Evolutionary conservation across 192 early-diverging fungal species (phyloP).

Genomic region (Mycoemilia scoparia): DNA sequence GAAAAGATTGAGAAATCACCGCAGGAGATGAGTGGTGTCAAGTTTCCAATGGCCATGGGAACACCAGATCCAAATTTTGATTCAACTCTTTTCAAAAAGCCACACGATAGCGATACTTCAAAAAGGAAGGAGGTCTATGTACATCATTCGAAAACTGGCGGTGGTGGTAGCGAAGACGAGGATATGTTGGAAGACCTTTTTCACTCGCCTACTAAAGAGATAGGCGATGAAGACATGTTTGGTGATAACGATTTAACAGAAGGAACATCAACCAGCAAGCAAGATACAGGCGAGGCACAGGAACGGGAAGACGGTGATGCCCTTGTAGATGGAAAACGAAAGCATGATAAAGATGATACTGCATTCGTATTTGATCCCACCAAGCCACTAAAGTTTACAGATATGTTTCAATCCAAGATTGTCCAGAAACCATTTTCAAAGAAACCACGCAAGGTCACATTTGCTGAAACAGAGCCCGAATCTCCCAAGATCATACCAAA

Average conservation of each 20-base stretch:
- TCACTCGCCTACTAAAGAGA: slow-evolving; percentile 10
- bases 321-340: too few species aligned
- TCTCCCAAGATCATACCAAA: background rate
- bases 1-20: background rate
- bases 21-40: too few species aligned
- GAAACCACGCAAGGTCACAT: background rate
- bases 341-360: too few species aligned
- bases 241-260: background rate
- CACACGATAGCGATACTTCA: too few species aligned
- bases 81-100: too few species aligned
- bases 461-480: background rate
- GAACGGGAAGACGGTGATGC: slow-evolving; percentile 6
- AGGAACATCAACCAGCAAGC: background rate
- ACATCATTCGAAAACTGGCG: too few species aligned
- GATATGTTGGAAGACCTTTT: slow-evolving; percentile 29
- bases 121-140: too few species aligned
- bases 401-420: slow-evolving; percentile 23
- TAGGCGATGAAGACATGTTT: background rate
- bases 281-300: background rate
- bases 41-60: too few species aligned
- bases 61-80: too few species aligned
- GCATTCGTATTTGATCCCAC: too few species aligned
- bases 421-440: background rate
- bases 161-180: too few species aligned
- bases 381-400: slow-evolving; percentile 47